These are phyloP conservation scores for Aureobasidium sp. DNA, from an alignment of 2,329 filamentous ascomycete genomes.

Conservation along the genomic window DNA sequence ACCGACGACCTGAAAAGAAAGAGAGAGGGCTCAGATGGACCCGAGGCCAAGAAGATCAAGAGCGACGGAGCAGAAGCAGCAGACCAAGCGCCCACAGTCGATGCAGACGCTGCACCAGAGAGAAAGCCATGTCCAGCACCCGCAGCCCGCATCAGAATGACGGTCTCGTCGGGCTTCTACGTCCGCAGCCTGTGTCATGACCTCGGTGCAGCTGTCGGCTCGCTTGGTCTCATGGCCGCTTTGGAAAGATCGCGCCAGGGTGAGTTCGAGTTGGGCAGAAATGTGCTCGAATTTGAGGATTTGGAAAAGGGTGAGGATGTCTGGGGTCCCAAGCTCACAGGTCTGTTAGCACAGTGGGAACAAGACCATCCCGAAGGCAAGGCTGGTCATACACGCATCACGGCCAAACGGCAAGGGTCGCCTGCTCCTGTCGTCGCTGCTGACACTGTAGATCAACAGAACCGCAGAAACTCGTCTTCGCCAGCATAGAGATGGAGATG, in stretches of 20 bases:
- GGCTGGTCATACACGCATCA: neutral
- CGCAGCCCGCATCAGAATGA: slow-evolving; percentile 79
- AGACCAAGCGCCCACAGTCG: slow-evolving; percentile 1
- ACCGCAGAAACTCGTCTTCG: slow-evolving; percentile 15
- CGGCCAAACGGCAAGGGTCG: neutral
- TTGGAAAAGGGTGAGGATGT: slow-evolving; percentile 67
- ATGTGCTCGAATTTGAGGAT: slow-evolving; percentile 73
- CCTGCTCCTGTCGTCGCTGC: neutral
- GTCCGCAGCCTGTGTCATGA: slow-evolving; percentile 92
- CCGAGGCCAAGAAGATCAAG: slow-evolving; percentile 14
- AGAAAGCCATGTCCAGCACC: slow-evolving; percentile 44
- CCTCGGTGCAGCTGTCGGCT: slow-evolving; percentile 72
- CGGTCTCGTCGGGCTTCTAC: slow-evolving; percentile 93
- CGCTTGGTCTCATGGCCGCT: slow-evolving; percentile 78
- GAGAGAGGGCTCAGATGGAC: slow-evolving; percentile 22
- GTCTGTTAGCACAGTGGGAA: slow-evolving; percentile 6
- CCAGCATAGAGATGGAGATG: neutral
- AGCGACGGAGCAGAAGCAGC: slow-evolving; percentile 12
- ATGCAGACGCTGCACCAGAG: neutral
- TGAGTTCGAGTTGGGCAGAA: slow-evolving; percentile 66
- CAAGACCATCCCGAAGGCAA: slow-evolving; percentile 6
- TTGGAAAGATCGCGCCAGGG: slow-evolving; percentile 75
- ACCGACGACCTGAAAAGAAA: slow-evolving; percentile 27
- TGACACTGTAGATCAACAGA: neutral
- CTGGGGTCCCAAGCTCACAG: slow-evolving; percentile 68